Evolutionary conservation across 2,329 filamentous ascomycete species (phyloP).

Genomic region (Rhytidhysteron rufulum): DNA sequence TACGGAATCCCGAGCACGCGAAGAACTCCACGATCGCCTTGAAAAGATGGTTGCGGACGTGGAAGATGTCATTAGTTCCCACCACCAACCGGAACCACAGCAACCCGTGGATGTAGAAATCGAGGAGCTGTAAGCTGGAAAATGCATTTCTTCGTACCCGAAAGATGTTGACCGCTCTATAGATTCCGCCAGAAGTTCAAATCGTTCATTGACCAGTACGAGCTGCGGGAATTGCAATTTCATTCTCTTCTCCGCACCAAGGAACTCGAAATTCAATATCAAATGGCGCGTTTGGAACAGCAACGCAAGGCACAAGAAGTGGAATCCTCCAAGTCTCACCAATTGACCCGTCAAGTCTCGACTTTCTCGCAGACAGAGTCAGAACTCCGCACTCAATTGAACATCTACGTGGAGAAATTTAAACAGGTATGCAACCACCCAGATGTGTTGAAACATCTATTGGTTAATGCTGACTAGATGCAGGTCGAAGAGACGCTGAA

Average conservation of each 20-base stretch:
- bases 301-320: conserved; percentile 84
- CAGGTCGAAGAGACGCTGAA: conserved; percentile 98
- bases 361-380: conserved; percentile 96
- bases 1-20: conserved; percentile 75
- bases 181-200: conserved; percentile 76
- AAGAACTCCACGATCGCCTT: conserved; percentile 80
- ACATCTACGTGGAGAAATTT: conserved; percentile 98
- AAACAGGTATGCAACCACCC: conserved; percentile 71
- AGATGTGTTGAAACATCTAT: conserved; percentile 21
- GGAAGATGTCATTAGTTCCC: conserved; percentile 82
- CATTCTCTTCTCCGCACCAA: conserved; percentile 89
- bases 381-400: conserved; percentile 89
- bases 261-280: conserved; percentile 90
- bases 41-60: conserved; percentile 77
- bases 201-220: conserved; percentile 94
- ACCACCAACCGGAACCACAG: conserved; percentile 71
- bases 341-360: conserved; percentile 85
- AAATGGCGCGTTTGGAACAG: conserved; percentile 82
- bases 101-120: conserved; percentile 81
- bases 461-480: conserved; percentile 48
- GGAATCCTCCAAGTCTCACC: conserved; percentile 74
- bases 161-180: conserved; percentile 8
- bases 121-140: conserved; percentile 86
- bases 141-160: conserved; percentile 12
- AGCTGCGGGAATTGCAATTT: conserved; percentile 91